Evolutionary conservation across 306 rosid genomes (phyloP).

Genomic region (Cucumis melo): DNA sequence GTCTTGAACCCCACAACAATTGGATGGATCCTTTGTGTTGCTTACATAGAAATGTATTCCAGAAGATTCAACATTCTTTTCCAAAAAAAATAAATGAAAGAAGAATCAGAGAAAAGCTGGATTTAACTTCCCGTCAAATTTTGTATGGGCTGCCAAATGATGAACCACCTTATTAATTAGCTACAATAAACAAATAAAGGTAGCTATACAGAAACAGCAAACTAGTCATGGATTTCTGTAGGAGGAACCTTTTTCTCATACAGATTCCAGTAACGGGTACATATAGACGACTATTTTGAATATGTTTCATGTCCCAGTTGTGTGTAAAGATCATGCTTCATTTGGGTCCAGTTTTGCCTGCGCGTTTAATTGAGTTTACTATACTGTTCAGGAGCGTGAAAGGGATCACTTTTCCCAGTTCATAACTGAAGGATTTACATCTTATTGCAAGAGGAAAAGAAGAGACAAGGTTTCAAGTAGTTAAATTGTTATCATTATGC

Average conservation of each 20-base stretch:
- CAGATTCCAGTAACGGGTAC: background rate
- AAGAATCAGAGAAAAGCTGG: background rate
- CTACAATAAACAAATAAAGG: background rate
- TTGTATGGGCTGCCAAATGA: background rate
- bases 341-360: background rate
- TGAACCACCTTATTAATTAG: background rate
- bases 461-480: slow-evolving; percentile 66
- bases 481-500: background rate
- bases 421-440: slow-evolving; percentile 80
- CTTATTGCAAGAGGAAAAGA: slow-evolving; percentile 97
- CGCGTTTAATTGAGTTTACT: slow-evolving; percentile 4
- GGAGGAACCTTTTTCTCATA: background rate
- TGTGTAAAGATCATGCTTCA: background rate
- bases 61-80: background rate
- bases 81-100: background rate
- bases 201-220: background rate
- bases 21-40: background rate
- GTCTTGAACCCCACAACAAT: background rate
- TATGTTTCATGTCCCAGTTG: background rate
- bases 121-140: background rate
- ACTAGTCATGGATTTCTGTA: background rate
- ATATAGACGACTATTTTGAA: background rate
- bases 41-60: background rate
- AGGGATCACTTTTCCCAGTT: slow-evolving; percentile 89
- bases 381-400: slow-evolving; percentile 61